phyloP scores from a whole-genome alignment of 1,284 basidiomycete species.

The Cryptococcus floricola region DNA sequence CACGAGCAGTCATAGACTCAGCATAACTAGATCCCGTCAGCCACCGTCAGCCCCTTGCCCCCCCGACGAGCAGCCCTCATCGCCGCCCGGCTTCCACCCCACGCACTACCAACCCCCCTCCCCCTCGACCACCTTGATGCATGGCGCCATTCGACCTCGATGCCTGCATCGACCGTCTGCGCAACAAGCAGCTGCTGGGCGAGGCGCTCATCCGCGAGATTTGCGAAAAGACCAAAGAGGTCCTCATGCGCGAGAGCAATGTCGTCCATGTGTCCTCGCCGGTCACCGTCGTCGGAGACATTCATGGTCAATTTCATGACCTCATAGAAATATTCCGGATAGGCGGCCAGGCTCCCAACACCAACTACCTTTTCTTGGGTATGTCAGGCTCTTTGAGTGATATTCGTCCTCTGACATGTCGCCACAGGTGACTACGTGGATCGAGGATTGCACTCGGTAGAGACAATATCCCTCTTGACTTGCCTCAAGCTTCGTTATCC shows the following conservation, averaged over 20 bases:
- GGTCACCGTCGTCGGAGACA: conserved; percentile 99
- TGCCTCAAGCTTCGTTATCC: conserved; percentile 97
- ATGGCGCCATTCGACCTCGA: conserved; percentile 94
- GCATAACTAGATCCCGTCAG: too few relatives aligned
- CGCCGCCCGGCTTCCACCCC: neutral
- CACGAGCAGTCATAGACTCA: too few relatives aligned
- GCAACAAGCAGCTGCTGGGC: conserved; percentile 86
- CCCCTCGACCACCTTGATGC: conserved; percentile 6
- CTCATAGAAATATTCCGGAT: conserved; percentile 98
- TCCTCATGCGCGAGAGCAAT: conserved; percentile 97
- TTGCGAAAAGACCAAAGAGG: conserved; percentile 97
- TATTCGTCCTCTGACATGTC: neutral
- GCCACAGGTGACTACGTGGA: conserved; percentile 93
- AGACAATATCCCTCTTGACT: conserved; percentile 94
- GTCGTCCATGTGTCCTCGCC: conserved; percentile 96
- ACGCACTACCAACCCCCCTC: neutral
- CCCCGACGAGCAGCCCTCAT: too few relatives aligned
- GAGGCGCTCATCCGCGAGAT: conserved; percentile 90
- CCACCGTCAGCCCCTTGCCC: too few relatives aligned
- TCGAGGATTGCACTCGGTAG: conserved; percentile 93
- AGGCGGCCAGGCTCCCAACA: conserved; percentile 92
- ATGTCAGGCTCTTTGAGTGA: conserved; percentile 30
- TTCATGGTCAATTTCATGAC: conserved; percentile 98
- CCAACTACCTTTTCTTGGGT: conserved; percentile 97
- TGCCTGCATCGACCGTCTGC: conserved; percentile 84